phyloP scores from a whole-genome alignment of 129 eudicot genomes.

The Calendula officinalis region DNA sequence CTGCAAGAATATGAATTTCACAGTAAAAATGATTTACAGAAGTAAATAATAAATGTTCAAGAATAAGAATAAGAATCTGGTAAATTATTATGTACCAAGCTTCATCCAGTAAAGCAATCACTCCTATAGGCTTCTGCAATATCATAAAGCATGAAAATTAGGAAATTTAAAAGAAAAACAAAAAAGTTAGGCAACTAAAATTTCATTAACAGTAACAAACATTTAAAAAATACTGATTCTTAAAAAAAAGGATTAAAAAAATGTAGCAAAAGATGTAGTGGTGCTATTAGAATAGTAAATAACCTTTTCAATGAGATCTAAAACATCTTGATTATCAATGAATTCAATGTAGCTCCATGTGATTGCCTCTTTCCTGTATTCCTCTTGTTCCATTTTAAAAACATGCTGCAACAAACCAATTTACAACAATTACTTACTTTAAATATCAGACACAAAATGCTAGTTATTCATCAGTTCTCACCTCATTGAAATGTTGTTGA shows the following conservation, averaged over 20 bases:
- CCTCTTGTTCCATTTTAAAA: conserved; percentile 99
- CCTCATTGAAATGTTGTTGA: conserved; percentile 99
- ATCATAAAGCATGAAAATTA: conserved; percentile 27
- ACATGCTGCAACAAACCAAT: conserved; percentile 73
- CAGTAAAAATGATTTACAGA: conserved; percentile 23
- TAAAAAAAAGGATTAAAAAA: neutral
- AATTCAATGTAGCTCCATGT: conserved; percentile 98
- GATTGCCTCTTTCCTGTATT: conserved; percentile 79
- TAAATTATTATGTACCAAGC: conserved; percentile 71
- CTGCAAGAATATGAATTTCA: conserved; percentile 48
- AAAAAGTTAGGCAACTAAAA: neutral
- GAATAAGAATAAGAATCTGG: conserved; percentile 26
- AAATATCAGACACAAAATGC: conserved; percentile 6
- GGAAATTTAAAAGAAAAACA: neutral
- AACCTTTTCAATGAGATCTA: conserved; percentile 97
- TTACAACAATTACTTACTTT: conserved; percentile 5
- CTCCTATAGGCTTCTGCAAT: conserved; percentile 95
- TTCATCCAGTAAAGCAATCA: conserved; percentile 91
- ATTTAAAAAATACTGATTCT: neutral
- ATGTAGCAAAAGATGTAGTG: conserved; percentile 7
- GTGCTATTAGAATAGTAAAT: conserved; percentile 15
- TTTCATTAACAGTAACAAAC: conserved; percentile 4
- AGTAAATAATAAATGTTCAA: conserved; percentile 18
- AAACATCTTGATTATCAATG: conserved; percentile 95
- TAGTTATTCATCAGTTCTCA: conserved; percentile 28